These are phyloP conservation scores for Allomyces arbusculus DNA, from an alignment of 192 early-diverging fungal species.

Conservation along the genomic window DNA sequence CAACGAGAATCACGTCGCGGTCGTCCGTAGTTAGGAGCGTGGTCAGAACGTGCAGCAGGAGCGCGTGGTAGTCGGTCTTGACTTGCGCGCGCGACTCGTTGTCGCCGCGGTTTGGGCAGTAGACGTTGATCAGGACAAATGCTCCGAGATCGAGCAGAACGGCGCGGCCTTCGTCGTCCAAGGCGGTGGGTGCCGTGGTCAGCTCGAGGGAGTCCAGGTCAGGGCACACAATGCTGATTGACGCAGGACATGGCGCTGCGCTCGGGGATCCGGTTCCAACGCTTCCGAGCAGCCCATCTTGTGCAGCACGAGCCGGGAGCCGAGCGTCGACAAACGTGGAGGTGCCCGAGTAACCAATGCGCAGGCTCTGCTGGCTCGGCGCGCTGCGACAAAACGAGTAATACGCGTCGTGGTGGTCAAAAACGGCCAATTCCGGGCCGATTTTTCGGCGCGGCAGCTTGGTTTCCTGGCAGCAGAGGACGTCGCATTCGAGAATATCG, in stretches of 20 bases:
- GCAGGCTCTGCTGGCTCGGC: not conserved
- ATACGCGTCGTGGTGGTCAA: slow-evolving; percentile 50
- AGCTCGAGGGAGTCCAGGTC: slow-evolving; percentile 2
- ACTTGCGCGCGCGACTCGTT: slow-evolving; percentile 21
- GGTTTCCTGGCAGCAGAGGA: slow-evolving; percentile 60
- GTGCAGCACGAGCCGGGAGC: slow-evolving; percentile 29
- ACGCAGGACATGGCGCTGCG: not conserved
- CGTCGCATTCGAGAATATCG: slow-evolving; percentile 18
- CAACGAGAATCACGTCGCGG: slow-evolving; percentile 34
- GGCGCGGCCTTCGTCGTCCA: slow-evolving; percentile 53
- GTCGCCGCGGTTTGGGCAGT: slow-evolving; percentile 33
- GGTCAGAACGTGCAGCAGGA: slow-evolving; percentile 21
- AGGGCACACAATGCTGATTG: slow-evolving; percentile 5
- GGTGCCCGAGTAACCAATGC: slow-evolving; percentile 46
- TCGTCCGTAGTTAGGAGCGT: slow-evolving; percentile 21
- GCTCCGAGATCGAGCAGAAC: slow-evolving; percentile 47
- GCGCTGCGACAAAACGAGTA: slow-evolving; percentile 38
- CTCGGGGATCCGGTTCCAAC: slow-evolving; percentile 1
- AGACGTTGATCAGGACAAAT: slow-evolving; percentile 59
- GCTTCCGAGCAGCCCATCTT: slow-evolving; percentile 49
- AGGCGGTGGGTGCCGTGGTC: slow-evolving; percentile 1
- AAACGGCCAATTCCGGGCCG: slow-evolving; percentile 29
- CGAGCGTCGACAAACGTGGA: slow-evolving; percentile 35
- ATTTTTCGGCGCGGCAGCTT: slow-evolving; percentile 39
- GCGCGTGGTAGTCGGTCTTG: slow-evolving; percentile 28